phyloP scores from a whole-genome alignment of 2,329 filamentous ascomycete species.

The Colletotrichum euphorbiae region DNA sequence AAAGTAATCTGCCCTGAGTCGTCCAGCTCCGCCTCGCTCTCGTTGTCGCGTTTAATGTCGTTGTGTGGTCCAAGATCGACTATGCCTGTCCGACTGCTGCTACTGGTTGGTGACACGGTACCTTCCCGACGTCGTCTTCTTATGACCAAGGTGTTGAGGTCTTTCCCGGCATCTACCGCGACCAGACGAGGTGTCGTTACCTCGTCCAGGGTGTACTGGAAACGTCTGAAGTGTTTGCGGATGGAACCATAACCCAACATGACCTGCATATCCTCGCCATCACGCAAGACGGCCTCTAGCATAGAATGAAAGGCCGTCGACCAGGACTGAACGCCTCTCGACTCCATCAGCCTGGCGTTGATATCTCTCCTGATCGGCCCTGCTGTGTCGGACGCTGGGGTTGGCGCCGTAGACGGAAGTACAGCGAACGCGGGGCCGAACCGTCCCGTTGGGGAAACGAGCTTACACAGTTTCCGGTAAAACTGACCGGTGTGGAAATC shows the following conservation, averaged over 20 bases:
- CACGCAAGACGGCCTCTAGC: conserved; percentile 66
- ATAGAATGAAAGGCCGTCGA: conserved; percentile 66
- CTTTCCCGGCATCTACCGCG: conserved; percentile 63
- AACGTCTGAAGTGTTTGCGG: conserved; percentile 62
- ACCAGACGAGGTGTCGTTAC: conserved; percentile 65
- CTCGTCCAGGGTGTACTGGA: conserved; percentile 62
- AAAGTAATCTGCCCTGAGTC: not conserved
- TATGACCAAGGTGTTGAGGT: conserved; percentile 61
- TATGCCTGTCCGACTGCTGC: not conserved
- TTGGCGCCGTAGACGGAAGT: conserved; percentile 40
- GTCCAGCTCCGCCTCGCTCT: conserved; percentile 25
- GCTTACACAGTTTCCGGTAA: conserved; percentile 55
- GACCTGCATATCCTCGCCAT: conserved; percentile 70
- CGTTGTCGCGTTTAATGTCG: conserved; percentile 17
- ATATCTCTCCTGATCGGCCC: conserved; percentile 23
- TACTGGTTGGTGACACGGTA: not conserved
- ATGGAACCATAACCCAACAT: conserved; percentile 68
- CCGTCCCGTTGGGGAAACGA: conserved; percentile 58
- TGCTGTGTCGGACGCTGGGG: not conserved
- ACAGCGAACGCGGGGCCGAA: conserved; percentile 61
- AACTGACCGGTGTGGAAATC: conserved; percentile 62
- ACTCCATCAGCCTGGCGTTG: conserved; percentile 31
- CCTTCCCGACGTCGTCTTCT: not conserved
- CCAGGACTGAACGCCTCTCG: conserved; percentile 56
- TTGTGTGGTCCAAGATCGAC: not conserved